These are phyloP conservation scores for Chytriomyces confervae DNA, from an alignment of 192 early-diverging fungal genomes.

Conservation along the genomic window DNA sequence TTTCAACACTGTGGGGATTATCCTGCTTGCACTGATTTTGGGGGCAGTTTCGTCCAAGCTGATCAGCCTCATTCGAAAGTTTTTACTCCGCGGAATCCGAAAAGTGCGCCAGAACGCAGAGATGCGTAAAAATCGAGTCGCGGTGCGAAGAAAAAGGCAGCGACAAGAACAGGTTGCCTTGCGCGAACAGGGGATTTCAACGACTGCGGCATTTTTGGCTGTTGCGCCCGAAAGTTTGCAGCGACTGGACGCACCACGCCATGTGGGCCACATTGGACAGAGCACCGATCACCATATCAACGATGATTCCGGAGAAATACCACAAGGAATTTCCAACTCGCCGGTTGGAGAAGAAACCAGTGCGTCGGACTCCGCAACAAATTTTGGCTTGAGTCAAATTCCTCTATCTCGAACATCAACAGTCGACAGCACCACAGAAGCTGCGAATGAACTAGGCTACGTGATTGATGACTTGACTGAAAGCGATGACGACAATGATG, in stretches of 20 bases:
- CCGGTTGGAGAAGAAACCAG: too few relatives aligned
- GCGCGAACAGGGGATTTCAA: background rate
- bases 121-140: slow-evolving; percentile 12
- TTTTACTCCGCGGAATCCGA: slow-evolving; percentile 34
- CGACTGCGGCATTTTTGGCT: too few relatives aligned
- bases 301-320: slow-evolving; percentile 1
- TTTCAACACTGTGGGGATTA: slow-evolving; percentile 27
- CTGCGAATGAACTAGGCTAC: slow-evolving; percentile 29
- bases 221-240: too few relatives aligned
- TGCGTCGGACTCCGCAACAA: too few relatives aligned
- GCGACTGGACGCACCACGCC: too few relatives aligned
- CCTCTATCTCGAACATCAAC: slow-evolving; percentile 23
- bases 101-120: slow-evolving; percentile 8
- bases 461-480: background rate
- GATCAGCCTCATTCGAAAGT: slow-evolving; percentile 14
- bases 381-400: background rate
- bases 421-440: slow-evolving; percentile 30
- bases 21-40: slow-evolving; percentile 24
- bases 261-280: too few relatives aligned
- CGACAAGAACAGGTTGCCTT: background rate
- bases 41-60: slow-evolving; percentile 1
- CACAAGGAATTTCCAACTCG: too few relatives aligned
- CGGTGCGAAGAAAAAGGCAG: background rate
- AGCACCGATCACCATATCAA: background rate
- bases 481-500: background rate